These are phyloP conservation scores for Xylaria sp. DNA, from an alignment of 495 filamentous ascomycete genomes.

Conservation along the genomic window DNA sequence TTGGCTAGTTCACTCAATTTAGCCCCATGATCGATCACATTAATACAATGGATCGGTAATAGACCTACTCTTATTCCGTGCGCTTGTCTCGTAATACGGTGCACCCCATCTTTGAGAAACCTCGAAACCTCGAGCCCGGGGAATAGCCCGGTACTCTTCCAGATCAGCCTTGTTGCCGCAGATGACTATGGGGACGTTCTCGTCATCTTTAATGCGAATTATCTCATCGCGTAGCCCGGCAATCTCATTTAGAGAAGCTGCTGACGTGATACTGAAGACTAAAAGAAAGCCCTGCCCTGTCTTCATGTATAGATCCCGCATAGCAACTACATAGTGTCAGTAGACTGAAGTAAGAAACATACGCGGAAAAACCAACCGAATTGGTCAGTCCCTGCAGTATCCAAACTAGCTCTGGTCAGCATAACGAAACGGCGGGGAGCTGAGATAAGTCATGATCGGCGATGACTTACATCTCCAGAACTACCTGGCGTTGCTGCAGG, in stretches of 20 bases:
- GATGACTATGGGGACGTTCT: slow-evolving; percentile 89
- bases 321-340: slow-evolving; percentile 51
- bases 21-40: slow-evolving; percentile 23
- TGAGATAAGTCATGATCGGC: slow-evolving; percentile 23
- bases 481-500: slow-evolving; percentile 86
- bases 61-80: slow-evolving; percentile 69
- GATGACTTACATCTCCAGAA: slow-evolving; percentile 86
- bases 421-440: slow-evolving; percentile 25
- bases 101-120: slow-evolving; percentile 89
- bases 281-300: slow-evolving; percentile 95
- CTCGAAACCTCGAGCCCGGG: slow-evolving; percentile 81
- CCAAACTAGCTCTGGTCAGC: slow-evolving; percentile 66
- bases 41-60: background rate
- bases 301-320: slow-evolving; percentile 96
- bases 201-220: slow-evolving; percentile 94
- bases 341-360: slow-evolving; percentile 17
- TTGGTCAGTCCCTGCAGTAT: slow-evolving; percentile 97
- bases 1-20: slow-evolving; percentile 62
- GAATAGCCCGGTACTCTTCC: slow-evolving; percentile 87
- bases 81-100: slow-evolving; percentile 95
- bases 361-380: slow-evolving; percentile 73
- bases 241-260: slow-evolving; percentile 84
- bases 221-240: slow-evolving; percentile 92
- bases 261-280: slow-evolving; percentile 95
- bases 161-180: slow-evolving; percentile 98